phyloP scores from a whole-genome alignment of 2,329 filamentous ascomycete species.

The Arachnopeziza araneosa region DNA sequence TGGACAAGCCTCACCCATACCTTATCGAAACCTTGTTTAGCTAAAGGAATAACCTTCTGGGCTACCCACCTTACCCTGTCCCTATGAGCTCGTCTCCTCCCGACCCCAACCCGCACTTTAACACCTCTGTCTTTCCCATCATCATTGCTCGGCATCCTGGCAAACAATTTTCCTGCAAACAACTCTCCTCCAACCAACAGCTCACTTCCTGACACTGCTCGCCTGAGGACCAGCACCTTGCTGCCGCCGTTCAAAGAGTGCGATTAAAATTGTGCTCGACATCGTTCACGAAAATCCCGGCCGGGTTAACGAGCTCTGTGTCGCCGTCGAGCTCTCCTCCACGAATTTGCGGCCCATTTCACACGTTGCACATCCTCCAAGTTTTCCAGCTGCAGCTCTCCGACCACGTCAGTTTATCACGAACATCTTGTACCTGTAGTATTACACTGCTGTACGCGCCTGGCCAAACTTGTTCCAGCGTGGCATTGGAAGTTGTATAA shows the following conservation, averaged over 20 bases:
- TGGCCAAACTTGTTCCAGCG: neutral
- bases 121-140: neutral
- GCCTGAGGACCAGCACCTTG: neutral
- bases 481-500: neutral
- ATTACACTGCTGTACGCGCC: constrained; percentile 17
- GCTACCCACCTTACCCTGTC: neutral
- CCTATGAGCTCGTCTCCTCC: neutral
- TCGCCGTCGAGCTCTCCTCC: neutral
- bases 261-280: neutral
- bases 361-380: constrained; percentile 20
- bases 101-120: neutral
- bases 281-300: neutral
- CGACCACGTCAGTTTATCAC: constrained; percentile 24
- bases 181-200: neutral
- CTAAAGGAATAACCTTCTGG: neutral
- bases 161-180: neutral
- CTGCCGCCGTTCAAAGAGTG: neutral
- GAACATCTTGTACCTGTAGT: constrained; percentile 26
- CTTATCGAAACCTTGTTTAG: constrained; percentile 5
- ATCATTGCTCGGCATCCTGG: constrained; percentile 4
- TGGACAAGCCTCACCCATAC: constrained; percentile 7
- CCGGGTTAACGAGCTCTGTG: neutral
- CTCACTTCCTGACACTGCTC: neutral
- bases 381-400: constrained; percentile 20
- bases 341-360: neutral